phyloP scores from a whole-genome alignment of 225 moss, liverwort and hornwort species.

The Pseudisothecium myosuroides region DNA sequence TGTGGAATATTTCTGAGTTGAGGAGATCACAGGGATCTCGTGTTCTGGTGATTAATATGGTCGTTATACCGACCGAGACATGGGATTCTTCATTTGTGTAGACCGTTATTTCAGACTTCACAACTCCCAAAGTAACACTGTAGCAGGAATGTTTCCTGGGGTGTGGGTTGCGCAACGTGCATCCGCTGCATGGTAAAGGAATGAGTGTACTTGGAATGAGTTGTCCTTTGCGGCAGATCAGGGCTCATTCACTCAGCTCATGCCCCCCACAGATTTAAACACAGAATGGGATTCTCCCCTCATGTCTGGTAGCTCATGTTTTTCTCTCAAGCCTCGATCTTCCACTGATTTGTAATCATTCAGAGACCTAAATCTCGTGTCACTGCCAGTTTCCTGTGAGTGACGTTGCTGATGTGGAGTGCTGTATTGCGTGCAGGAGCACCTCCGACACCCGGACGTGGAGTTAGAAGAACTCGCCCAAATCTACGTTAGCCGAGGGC shows the following conservation, averaged over 20 bases:
- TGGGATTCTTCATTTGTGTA: not conserved
- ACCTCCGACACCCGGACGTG: not conserved
- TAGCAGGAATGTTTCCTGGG: not conserved
- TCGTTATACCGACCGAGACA: not conserved
- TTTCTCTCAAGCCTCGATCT: not conserved
- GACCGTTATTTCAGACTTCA: not conserved
- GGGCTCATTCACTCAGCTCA: not conserved
- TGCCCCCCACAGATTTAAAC: not conserved
- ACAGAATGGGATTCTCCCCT: not conserved
- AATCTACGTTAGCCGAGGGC: constrained; percentile 43
- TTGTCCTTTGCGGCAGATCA: not conserved
- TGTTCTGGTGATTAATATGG: not conserved
- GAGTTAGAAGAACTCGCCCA: constrained; percentile 42
- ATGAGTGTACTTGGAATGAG: not conserved
- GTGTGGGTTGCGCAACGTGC: not conserved
- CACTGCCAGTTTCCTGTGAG: not conserved
- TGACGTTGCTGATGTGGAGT: not conserved
- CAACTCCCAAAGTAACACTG: not conserved
- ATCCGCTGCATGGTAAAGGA: not conserved
- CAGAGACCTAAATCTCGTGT: not conserved
- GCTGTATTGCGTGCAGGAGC: constrained; percentile 6
- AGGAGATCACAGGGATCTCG: not conserved
- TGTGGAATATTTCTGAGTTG: not conserved
- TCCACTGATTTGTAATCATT: not conserved
- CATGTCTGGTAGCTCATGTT: not conserved